Percentiles rank a stretch among this genome's conserved stretches.
Evolutionary conservation across 352 stramenopile species (phyloP).

Genomic region (Hyaloperonospora brassicae): DNA sequence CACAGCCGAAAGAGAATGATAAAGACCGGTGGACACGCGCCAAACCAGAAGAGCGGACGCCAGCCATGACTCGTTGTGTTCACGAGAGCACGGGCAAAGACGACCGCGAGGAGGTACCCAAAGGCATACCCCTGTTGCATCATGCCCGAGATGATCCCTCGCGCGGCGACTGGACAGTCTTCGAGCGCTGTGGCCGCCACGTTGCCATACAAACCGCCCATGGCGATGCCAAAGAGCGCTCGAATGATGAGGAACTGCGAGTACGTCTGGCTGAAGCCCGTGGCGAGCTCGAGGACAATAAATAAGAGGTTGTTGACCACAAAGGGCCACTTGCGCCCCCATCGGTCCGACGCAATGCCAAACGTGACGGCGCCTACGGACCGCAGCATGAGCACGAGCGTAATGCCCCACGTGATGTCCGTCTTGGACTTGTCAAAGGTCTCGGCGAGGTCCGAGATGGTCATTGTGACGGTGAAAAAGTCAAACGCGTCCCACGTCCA

Average conservation of each 20-base stretch:
- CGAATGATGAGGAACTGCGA: constrained; percentile 31
- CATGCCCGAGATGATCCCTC: constrained; percentile 44
- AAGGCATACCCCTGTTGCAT: constrained; percentile 48
- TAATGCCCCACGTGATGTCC: constrained; percentile 53
- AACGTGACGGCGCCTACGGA: constrained; percentile 39
- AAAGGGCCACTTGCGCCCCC: constrained; percentile 35
- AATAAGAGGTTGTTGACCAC: constrained; percentile 41
- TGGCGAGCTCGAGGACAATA: constrained; percentile 34
- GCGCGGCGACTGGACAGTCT: constrained; percentile 31
- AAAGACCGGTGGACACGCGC: constrained; percentile 36
- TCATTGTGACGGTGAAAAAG: constrained; percentile 54
- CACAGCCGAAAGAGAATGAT: constrained; percentile 38
- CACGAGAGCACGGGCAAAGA: constrained; percentile 32
- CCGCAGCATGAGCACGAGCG: constrained; percentile 44
- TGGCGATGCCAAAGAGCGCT: constrained; percentile 36
- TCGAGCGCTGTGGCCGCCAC: constrained; percentile 37
- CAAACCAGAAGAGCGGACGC: constrained; percentile 44
- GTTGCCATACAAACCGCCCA: constrained; percentile 46
- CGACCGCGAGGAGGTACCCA: constrained; percentile 32
- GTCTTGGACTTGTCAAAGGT: constrained; percentile 37
- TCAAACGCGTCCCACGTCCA: constrained; percentile 54
- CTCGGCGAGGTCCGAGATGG: constrained; percentile 38
- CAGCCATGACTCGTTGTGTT: constrained; percentile 41
- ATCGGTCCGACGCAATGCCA: constrained; percentile 38
- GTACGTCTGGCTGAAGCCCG: constrained; percentile 36